These are phyloP conservation scores for Colletotrichum kahawae DNA, from an alignment of 2,329 filamentous ascomycete genomes.

Conservation along the genomic window DNA sequence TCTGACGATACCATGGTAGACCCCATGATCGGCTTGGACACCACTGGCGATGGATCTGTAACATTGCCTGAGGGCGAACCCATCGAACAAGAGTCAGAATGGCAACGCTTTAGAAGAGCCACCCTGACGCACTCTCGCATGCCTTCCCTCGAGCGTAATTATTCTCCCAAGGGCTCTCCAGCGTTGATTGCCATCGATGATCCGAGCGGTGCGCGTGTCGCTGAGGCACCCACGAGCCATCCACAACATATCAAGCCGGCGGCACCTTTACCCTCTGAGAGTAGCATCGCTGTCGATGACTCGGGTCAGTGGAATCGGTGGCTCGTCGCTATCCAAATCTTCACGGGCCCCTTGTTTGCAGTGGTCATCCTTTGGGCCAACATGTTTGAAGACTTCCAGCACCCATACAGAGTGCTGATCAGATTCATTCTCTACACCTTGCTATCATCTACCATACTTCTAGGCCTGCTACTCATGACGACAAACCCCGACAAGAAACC, in stretches of 20 bases:
- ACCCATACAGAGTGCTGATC: constrained; percentile 56
- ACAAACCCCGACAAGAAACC: constrained; percentile 73
- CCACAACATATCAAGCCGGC: background rate
- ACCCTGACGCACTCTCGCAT: constrained; percentile 39
- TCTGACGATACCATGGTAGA: constrained; percentile 36
- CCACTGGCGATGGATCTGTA: constrained; percentile 35
- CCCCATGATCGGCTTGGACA: background rate
- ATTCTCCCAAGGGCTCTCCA: constrained; percentile 34
- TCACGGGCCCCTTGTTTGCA: constrained; percentile 86
- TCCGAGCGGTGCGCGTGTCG: constrained; percentile 21
- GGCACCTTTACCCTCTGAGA: constrained; percentile 11
- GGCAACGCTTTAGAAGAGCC: constrained; percentile 62
- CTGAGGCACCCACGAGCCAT: constrained; percentile 1
- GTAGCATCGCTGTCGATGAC: constrained; percentile 25
- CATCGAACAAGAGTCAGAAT: constrained; percentile 56
- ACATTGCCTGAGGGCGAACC: constrained; percentile 35
- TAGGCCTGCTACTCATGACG: constrained; percentile 70
- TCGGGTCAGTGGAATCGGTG: constrained; percentile 83
- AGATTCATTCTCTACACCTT: constrained; percentile 68
- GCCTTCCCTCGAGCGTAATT: constrained; percentile 20
- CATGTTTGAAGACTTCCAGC: constrained; percentile 61
- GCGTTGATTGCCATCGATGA: constrained; percentile 30
- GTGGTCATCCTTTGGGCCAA: constrained; percentile 78
- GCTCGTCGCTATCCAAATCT: constrained; percentile 84
- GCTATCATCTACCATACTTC: constrained; percentile 68